Evolutionary conservation across 163 green algal species (phyloP), one percentile per base, ranked within the genome.

Genomic region (Chloromonas sp.): DNA sequence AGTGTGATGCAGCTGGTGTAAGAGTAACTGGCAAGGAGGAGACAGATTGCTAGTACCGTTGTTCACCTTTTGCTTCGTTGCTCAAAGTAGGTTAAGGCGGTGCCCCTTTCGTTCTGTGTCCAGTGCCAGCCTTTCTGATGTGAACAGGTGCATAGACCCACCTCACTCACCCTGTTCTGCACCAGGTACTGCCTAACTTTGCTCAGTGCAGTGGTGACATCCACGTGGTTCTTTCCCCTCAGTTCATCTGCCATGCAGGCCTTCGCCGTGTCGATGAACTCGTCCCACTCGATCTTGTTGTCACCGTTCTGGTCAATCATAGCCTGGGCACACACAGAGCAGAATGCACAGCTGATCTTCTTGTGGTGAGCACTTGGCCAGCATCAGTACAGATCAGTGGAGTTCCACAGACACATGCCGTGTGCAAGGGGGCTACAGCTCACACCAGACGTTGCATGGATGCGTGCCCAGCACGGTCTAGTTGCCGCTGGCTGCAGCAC

Each of bases 291-390:
- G 60, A 88, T 84, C n/a, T 74, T 60, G 62, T 83, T 83, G 60
- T 90, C 87, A 3, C 78, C 74, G 81, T 90, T 84, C 0, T 59
- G n/a, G 70, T 90, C 87, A 70, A 90, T 84, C 85, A 90, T 87
- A 5, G 85, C 85, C 84, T 89, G 83, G 0, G 61, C 1, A 81
- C 13, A 8, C 66, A 8, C 66, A 76, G 8, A 76, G 66, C 11
- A 76, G 8, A 76, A 13, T 76, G 66, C 66, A 76, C 8, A 76
- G 5, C 11, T n/a, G 58, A 79, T 79, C 14, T 36, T 36, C 36
- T 36, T 81, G 76, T 81, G 76, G 8, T 57, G 14, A 81, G 5
- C 66, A 76, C 8, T 11, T 11, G 66, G 66, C 36, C 36, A 36
- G 36, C 36, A 36, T 36, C 36, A 36, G 36, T 36, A 36, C 36